phyloP scores from a whole-genome alignment of 2,329 filamentous ascomycete species.

The Hypoxylon sp. region DNA sequence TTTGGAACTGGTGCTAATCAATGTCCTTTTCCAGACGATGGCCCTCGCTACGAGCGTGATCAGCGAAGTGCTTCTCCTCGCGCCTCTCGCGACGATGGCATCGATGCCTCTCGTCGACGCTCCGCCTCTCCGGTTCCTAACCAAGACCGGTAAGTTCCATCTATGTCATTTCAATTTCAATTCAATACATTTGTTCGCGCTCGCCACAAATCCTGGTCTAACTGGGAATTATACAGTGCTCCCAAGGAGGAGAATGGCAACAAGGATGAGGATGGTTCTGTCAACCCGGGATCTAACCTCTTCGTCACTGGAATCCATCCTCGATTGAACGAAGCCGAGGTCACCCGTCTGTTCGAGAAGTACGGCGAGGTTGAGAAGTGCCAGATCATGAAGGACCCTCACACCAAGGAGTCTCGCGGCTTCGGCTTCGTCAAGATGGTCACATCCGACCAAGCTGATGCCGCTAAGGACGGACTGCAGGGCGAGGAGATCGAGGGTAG shows the following conservation, averaged over 20 bases:
- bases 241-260: conserved; percentile 62
- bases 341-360: conserved; percentile 96
- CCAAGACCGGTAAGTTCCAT: conserved; percentile 58
- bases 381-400: conserved; percentile 99
- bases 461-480: conserved; percentile 94
- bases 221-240: too few species aligned
- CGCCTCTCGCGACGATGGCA: conserved; percentile 66
- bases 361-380: conserved; percentile 99
- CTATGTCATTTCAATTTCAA: too few species aligned
- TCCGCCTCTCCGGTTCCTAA: conserved; percentile 69
- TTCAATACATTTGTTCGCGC: not conserved
- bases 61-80: conserved; percentile 73
- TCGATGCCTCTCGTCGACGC: conserved; percentile 64
- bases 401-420: conserved; percentile 97
- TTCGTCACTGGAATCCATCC: conserved; percentile 99
- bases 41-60: conserved; percentile 71
- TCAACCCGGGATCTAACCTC: conserved; percentile 96
- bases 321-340: conserved; percentile 86
- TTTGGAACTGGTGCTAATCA: conserved; percentile 29
- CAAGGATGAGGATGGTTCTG: conserved; percentile 77
- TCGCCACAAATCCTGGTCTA: too few species aligned
- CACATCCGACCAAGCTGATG: conserved; percentile 92
- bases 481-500: conserved; percentile 95
- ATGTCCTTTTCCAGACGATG: conserved; percentile 59
- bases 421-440: conserved; percentile 99